phyloP scores from a whole-genome alignment of 257 asterid species.

The Gentiana straminea region DNA sequence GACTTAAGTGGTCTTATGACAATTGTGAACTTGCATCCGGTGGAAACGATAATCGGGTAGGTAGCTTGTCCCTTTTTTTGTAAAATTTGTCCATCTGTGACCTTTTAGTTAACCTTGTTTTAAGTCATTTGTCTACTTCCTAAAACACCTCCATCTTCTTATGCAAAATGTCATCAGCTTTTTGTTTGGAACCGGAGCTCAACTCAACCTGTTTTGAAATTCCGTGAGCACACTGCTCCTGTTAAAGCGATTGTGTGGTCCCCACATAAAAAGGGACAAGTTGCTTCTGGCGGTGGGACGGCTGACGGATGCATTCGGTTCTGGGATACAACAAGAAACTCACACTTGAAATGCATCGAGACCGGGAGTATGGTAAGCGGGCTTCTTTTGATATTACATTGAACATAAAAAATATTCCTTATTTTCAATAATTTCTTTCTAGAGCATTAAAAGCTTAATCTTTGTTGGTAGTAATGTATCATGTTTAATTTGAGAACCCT shows the following conservation, averaged over 20 bases:
- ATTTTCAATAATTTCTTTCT: no score
- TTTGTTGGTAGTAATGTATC: no score
- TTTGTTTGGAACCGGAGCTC: constrained; percentile 73
- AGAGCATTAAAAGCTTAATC: no score
- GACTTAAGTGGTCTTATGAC: no score
- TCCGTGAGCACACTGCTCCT: constrained; percentile 57
- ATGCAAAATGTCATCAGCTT: no score
- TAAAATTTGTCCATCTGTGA: constrained; percentile 1
- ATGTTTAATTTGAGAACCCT: no score
- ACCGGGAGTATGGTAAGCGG: constrained; percentile 89
- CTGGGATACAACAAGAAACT: constrained; percentile 34
- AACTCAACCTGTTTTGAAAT: constrained; percentile 73
- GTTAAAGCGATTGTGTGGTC: constrained; percentile 64
- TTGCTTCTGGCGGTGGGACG: constrained; percentile 98
- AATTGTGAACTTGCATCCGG: no score
- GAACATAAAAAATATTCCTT: no score
- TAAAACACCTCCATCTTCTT: constrained; percentile 48
- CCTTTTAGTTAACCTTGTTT: neutral
- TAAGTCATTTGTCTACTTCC: neutral
- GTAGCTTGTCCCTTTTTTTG: constrained; percentile 15
- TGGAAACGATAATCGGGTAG: constrained; percentile 76
- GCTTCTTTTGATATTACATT: neutral
- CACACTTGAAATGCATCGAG: constrained; percentile 78
- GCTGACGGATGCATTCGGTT: constrained; percentile 67
- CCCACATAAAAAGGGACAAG: constrained; percentile 95